These are phyloP conservation scores for Tanacetum coccineum DNA, from an alignment of 129 eudicot species.

Conservation along the genomic window DNA sequence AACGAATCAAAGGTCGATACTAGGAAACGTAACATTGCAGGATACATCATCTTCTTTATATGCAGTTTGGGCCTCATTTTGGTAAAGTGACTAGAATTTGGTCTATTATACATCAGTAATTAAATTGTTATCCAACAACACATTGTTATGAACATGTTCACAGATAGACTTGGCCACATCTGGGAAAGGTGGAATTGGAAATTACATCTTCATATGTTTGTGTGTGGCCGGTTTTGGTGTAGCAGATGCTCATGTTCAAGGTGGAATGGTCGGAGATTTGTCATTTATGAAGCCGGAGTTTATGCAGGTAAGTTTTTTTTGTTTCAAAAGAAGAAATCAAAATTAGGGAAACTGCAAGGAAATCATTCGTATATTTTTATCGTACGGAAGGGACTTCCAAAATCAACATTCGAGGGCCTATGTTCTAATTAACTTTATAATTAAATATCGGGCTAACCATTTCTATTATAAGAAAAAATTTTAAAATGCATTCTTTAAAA, in stretches of 20 bases:
- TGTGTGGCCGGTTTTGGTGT: conserved; percentile 22
- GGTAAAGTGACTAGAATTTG: conserved; percentile 34
- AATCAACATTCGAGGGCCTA: no score
- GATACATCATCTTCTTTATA: conserved; percentile 49
- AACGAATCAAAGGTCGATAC: conserved; percentile 65
- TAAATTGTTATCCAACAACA: not conserved
- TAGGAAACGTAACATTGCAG: conserved; percentile 59
- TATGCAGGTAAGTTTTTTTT: conserved; percentile 2
- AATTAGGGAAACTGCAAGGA: not conserved
- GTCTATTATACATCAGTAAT: not conserved
- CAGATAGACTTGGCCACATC: conserved; percentile 21
- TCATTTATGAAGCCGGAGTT: conserved; percentile 20
- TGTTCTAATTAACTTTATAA: no score
- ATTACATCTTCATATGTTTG: conserved; percentile 16
- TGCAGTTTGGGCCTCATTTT: conserved; percentile 51
- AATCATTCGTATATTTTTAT: no score
- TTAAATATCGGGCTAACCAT: no score
- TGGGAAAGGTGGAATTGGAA: conserved; percentile 16
- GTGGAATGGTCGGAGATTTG: conserved; percentile 29
- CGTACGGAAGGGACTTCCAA: no score
- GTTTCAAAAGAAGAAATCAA: not conserved
- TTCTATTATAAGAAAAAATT: no score
- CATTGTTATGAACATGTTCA: not conserved
- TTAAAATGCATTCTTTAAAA: no score
- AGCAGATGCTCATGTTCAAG: conserved; percentile 28